These are phyloP conservation scores for Trypanosoma congolense DNA, from an alignment of 208 protist genomes.

Conservation along the genomic window DNA sequence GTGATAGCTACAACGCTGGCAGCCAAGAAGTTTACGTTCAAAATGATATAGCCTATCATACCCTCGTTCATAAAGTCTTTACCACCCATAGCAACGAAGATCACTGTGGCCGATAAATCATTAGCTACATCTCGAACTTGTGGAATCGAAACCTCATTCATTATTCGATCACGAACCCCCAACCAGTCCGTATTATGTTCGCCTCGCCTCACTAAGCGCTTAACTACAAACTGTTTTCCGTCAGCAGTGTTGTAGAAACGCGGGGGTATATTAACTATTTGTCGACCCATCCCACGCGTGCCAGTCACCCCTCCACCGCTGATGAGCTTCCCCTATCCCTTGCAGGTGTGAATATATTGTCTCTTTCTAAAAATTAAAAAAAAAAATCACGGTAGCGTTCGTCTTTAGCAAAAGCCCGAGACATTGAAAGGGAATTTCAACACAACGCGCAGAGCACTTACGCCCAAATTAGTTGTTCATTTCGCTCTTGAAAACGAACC, in stretches of 20 bases:
- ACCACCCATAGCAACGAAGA: constrained; percentile 11
- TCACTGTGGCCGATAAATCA: constrained; percentile 14
- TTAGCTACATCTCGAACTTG: constrained; percentile 1
- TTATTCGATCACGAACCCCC: constrained; percentile 4
- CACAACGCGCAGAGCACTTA: no score
- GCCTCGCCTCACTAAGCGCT: neutral
- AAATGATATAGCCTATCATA: constrained; percentile 18
- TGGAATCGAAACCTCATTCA: constrained; percentile 1
- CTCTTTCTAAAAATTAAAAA: no score
- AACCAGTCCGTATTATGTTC: neutral
- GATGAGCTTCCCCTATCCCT: neutral
- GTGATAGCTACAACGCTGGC: constrained; percentile 9
- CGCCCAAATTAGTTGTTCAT: no score
- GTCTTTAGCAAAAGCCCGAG: no score
- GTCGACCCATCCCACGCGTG: neutral
- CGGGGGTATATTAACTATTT: constrained; percentile 3
- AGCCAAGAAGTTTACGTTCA: constrained; percentile 9
- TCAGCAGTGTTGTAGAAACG: neutral
- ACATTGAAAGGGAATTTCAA: no score
- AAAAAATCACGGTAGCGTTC: no score
- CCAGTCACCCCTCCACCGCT: neutral
- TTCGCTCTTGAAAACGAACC: neutral
- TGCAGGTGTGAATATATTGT: no score
- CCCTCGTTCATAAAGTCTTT: neutral
- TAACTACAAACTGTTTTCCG: constrained; percentile 6